These are phyloP conservation scores for Schizochytrium sp. DNA, from an alignment of 108 stramenopile species.

Conservation along the genomic window DNA sequence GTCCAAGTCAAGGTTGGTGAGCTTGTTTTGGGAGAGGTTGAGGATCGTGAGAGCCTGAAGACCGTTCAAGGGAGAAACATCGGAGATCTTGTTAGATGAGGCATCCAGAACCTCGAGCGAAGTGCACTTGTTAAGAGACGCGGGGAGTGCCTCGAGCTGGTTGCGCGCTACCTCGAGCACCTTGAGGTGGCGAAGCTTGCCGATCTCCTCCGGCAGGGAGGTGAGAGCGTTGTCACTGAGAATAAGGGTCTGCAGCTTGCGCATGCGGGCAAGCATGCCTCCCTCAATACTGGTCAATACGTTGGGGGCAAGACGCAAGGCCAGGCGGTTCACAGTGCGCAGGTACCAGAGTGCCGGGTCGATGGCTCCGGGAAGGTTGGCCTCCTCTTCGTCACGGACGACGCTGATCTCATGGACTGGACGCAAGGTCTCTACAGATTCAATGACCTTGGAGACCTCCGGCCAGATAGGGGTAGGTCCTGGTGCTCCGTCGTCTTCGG, in stretches of 20 bases:
- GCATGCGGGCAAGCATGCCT: conserved; percentile 27
- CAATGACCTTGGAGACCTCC: conserved; percentile 52
- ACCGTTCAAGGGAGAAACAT: neutral
- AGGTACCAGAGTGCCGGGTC: conserved; percentile 60
- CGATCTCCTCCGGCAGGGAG: conserved; percentile 42
- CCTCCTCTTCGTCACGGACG: conserved; percentile 13
- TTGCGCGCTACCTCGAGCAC: conserved; percentile 59
- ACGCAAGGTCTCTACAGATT: conserved; percentile 31
- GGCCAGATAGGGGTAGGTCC: conserved; percentile 56
- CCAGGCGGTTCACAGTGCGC: conserved; percentile 33
- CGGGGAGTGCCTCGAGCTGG: conserved; percentile 40
- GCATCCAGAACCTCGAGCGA: conserved; percentile 51
- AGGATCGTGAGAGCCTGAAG: conserved; percentile 35
- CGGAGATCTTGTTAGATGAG: conserved; percentile 12
- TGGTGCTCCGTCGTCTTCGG: conserved; percentile 19
- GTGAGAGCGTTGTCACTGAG: conserved; percentile 52
- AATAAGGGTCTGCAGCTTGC: conserved; percentile 36
- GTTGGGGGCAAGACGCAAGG: conserved; percentile 19
- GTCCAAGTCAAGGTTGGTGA: conserved; percentile 38
- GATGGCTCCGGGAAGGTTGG: neutral
- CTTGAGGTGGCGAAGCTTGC: conserved; percentile 46
- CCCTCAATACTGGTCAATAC: conserved; percentile 46
- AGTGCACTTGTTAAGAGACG: neutral
- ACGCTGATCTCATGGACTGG: conserved; percentile 43
- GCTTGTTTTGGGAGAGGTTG: conserved; percentile 55